Percentiles rank a stretch among this genome's conserved stretches.
Evolutionary conservation across 2,329 filamentous ascomycete genomes (phyloP).

Genomic region (Cladosporium austrohemisphaericum): DNA sequence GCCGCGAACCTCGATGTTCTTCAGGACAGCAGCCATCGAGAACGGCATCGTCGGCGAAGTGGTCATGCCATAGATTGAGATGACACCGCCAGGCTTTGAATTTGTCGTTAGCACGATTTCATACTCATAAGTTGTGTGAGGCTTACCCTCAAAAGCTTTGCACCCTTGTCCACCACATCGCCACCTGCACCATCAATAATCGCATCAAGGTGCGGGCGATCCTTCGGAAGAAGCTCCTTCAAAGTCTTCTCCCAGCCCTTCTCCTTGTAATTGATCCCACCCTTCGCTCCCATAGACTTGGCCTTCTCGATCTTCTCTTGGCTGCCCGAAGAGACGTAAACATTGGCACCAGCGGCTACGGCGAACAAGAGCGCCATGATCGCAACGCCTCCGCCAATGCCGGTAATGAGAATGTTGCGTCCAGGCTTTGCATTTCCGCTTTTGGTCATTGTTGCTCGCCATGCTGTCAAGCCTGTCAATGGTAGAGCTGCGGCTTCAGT

Average conservation of each 20-base stretch:
- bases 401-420: slow-evolving; percentile 77
- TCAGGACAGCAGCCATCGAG: slow-evolving; percentile 76
- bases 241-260: slow-evolving; percentile 79
- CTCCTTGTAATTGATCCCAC: slow-evolving; percentile 78
- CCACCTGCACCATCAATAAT: slow-evolving; percentile 90
- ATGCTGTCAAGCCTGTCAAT: slow-evolving; percentile 80
- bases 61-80: slow-evolving; percentile 90
- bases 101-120: background rate
- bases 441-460: slow-evolving; percentile 82
- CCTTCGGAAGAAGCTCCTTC: slow-evolving; percentile 55
- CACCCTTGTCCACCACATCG: slow-evolving; percentile 68
- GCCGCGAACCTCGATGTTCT: slow-evolving; percentile 82
- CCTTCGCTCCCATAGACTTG: slow-evolving; percentile 66
- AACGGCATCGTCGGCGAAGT: slow-evolving; percentile 79
- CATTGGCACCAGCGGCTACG: slow-evolving; percentile 66
- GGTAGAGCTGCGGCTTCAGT: slow-evolving; percentile 80
- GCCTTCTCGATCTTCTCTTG: slow-evolving; percentile 73
- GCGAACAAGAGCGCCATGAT: slow-evolving; percentile 78
- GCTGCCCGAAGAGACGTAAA: slow-evolving; percentile 77
- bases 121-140: background rate
- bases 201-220: slow-evolving; percentile 69
- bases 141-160: slow-evolving; percentile 62
- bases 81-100: slow-evolving; percentile 66
- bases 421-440: slow-evolving; percentile 60
- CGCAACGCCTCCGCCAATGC: slow-evolving; percentile 89